Evolutionary conservation across 345 rosid species (phyloP), one percentile per base, ranked within the genome.

Genomic region (Cardamine resedifolia): DNA sequence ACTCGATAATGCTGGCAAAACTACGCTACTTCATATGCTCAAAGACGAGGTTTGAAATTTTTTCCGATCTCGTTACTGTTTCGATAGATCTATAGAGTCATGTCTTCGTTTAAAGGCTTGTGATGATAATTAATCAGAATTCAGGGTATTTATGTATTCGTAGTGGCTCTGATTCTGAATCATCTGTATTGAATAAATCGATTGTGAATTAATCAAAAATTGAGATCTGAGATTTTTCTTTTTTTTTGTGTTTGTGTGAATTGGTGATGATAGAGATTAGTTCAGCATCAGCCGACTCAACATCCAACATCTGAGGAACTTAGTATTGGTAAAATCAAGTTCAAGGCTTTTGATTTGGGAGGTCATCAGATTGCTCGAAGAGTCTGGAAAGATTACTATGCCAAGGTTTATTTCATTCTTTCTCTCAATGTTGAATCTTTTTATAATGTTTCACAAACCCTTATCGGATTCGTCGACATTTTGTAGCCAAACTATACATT

Each of bases 311-410:
- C 93, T 3, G 96, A 89, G 69, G 96, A 89, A 73, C 81, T 89
- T 41, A 85, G 92, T 73, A 89, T 89, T 78, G 96, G 96, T 14
- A 81, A 86, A 74, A 90, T 90, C 80, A 90, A 87, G 78, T 90
- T 90, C 44, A 90, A 90, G 81, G 96, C 91, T 21, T 86, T 90
- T 80, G 96, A 90, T 77, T 86, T 90, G 82, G 93, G 96, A 4
- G 96, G 96, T 33, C 96, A 90, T 77, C 96, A 90, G 81, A 90
- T 87, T 80, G 96, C 93, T 33, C 82, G 96, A 3, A 74, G 96
- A 15, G 96, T 89, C 18, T 89, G 96, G 96, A 89, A 87, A 71
- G 96, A 89, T 82, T 90, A 90, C 77, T 90, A 87, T 62, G 88
- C 96, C 6, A 87, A 90, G 92, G 96, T 86, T 16, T 21, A 16